Evolutionary conservation across 2,329 filamentous ascomycete species (phyloP).

Genomic region (Ascocoryne sarcoides): DNA sequence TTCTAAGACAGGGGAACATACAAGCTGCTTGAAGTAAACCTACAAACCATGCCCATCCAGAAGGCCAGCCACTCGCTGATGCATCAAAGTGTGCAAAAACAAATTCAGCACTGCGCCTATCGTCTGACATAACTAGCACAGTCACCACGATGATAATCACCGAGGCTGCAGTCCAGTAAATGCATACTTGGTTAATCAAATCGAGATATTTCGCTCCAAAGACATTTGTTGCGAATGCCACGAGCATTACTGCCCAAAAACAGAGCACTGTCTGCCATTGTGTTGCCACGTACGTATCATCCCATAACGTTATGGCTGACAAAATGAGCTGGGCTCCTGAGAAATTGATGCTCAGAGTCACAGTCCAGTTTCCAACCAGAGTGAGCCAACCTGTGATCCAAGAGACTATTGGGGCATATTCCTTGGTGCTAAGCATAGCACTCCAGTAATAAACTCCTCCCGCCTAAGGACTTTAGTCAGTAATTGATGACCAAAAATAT

Average conservation of each 20-base stretch:
- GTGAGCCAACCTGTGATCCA: constrained; percentile 67
- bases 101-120: constrained; percentile 49
- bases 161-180: constrained; percentile 60
- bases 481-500: background rate
- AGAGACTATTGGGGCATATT: constrained; percentile 58
- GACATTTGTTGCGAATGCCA: constrained; percentile 56
- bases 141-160: constrained; percentile 62
- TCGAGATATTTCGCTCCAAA: constrained; percentile 55
- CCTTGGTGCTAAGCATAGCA: constrained; percentile 55
- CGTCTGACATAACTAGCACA: constrained; percentile 45
- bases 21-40: constrained; percentile 54
- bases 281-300: constrained; percentile 59
- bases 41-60: constrained; percentile 65
- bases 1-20: constrained; percentile 5
- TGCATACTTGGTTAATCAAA: constrained; percentile 63
- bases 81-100: constrained; percentile 64
- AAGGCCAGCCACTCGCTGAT: constrained; percentile 54
- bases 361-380: constrained; percentile 65
- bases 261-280: constrained; percentile 61
- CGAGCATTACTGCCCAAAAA: constrained; percentile 63
- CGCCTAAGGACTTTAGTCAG: constrained; percentile 19
- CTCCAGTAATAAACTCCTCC: constrained; percentile 66
- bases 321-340: constrained; percentile 60
- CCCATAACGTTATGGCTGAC: constrained; percentile 58
- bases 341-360: constrained; percentile 58